These are phyloP conservation scores for Leishmania turanica DNA, from an alignment of 208 protist genomes.

Conservation along the genomic window DNA sequence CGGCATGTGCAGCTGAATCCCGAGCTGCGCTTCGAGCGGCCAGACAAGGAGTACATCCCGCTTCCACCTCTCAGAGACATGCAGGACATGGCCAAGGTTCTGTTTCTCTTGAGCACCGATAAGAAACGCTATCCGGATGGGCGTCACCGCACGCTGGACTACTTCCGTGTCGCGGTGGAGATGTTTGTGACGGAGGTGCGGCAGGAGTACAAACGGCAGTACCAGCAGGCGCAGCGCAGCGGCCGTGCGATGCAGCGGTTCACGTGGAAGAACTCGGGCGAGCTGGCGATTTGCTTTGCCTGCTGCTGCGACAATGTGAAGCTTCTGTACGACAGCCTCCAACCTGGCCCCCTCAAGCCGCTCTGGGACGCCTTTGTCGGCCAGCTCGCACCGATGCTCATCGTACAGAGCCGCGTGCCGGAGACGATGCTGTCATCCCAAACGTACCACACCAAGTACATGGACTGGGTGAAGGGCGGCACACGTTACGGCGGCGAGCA, in stretches of 20 bases:
- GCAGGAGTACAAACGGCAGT: conserved; percentile 67
- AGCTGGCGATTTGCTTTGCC: conserved; percentile 86
- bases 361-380: conserved; percentile 64
- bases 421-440: conserved; percentile 47
- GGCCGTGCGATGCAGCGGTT: conserved; percentile 50
- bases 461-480: conserved; percentile 89
- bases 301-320: conserved; percentile 87
- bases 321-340: conserved; percentile 68
- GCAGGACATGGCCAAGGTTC: conserved; percentile 26
- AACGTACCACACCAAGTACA: conserved; percentile 85
- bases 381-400: conserved; percentile 66
- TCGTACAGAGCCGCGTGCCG: conserved; percentile 68
- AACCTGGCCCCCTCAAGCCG: conserved; percentile 56
- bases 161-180: conserved; percentile 76
- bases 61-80: conserved; percentile 36
- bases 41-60: conserved; percentile 78
- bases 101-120: conserved; percentile 53
- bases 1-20: conserved; percentile 59
- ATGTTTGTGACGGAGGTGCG: conserved; percentile 77
- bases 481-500: conserved; percentile 80
- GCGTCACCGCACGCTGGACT: conserved; percentile 74
- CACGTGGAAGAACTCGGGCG: conserved; percentile 83
- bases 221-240: conserved; percentile 36
- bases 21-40: conserved; percentile 57
- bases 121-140: conserved; percentile 63